phyloP scores from a whole-genome alignment of 2,329 filamentous ascomycete species.

The Clarireedia paspali region DNA sequence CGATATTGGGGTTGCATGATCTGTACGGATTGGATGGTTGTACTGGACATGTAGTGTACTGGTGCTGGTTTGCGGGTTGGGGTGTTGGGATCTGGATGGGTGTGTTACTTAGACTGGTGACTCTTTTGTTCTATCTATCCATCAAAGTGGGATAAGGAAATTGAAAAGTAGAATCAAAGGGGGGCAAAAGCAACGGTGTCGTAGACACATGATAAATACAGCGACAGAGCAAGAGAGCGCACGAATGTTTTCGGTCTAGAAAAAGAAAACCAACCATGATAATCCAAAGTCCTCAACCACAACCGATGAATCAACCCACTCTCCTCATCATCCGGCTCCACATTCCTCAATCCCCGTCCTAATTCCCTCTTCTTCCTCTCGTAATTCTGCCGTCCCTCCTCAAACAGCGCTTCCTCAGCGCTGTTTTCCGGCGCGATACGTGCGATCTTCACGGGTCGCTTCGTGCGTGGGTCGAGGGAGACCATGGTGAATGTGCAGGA shows the following conservation, averaged over 20 bases:
- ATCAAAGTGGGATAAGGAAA: not conserved
- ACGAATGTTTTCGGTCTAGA: too few relatives aligned
- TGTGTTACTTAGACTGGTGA: not conserved
- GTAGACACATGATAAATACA: too few relatives aligned
- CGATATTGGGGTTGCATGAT: slow-evolving; percentile 69
- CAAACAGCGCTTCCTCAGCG: slow-evolving; percentile 55
- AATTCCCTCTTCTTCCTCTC: slow-evolving; percentile 55
- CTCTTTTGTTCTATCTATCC: too few relatives aligned
- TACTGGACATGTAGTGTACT: slow-evolving; percentile 54
- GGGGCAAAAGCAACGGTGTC: too few relatives aligned
- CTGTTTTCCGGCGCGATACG: slow-evolving; percentile 52
- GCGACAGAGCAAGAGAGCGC: too few relatives aligned
- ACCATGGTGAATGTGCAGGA: slow-evolving; percentile 70
- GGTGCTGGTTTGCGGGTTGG: slow-evolving; percentile 47
- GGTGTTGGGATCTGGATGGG: slow-evolving; percentile 42
- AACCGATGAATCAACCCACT: slow-evolving; percentile 62
- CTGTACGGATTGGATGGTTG: slow-evolving; percentile 55
- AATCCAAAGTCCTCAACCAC: slow-evolving; percentile 59
- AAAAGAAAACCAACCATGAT: slow-evolving; percentile 32
- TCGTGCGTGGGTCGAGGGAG: slow-evolving; percentile 59
- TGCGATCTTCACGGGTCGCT: slow-evolving; percentile 55
- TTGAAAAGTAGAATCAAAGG: too few relatives aligned
- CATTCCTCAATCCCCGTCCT: slow-evolving; percentile 51
- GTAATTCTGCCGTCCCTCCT: slow-evolving; percentile 57
- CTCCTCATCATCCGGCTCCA: slow-evolving; percentile 62